Evolutionary conservation across 306 rosid genomes (phyloP).

Genomic region (Glycine tomentella): DNA sequence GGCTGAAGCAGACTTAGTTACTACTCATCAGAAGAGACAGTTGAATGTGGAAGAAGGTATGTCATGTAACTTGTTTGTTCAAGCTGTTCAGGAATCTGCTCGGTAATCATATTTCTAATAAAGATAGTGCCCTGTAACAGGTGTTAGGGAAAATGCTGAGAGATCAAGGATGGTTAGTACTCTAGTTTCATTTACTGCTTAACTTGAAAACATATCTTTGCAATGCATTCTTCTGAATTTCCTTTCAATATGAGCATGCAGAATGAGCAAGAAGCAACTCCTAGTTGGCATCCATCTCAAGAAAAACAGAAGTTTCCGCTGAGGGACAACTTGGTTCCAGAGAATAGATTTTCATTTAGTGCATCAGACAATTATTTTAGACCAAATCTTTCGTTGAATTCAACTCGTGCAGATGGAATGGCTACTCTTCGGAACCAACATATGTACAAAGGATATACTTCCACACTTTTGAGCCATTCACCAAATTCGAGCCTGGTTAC

Average conservation of each 20-base stretch:
- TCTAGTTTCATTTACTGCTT: slow-evolving; percentile 54
- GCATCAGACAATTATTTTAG: slow-evolving; percentile 53
- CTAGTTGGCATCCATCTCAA: slow-evolving; percentile 53
- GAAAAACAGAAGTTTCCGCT: slow-evolving; percentile 52
- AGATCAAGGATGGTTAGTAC: slow-evolving; percentile 58
- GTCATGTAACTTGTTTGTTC: slow-evolving; percentile 42
- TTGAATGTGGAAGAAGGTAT: slow-evolving; percentile 79
- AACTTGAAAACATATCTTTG: slow-evolving; percentile 42
- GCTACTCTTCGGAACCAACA: slow-evolving; percentile 49
- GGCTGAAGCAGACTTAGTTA: slow-evolving; percentile 58
- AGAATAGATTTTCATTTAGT: slow-evolving; percentile 55
- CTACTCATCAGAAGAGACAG: slow-evolving; percentile 58
- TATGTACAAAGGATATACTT: slow-evolving; percentile 46
- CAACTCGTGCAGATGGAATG: slow-evolving; percentile 55
- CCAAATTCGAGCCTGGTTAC: slow-evolving; percentile 41
- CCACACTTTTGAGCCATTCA: slow-evolving; percentile 47
- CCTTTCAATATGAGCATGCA: slow-evolving; percentile 49
- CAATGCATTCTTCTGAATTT: slow-evolving; percentile 49
- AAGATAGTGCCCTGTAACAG: slow-evolving; percentile 60
- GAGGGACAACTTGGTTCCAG: slow-evolving; percentile 58
- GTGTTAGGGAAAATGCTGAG: slow-evolving; percentile 52
- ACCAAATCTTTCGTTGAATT: slow-evolving; percentile 54
- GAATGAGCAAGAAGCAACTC: slow-evolving; percentile 54
- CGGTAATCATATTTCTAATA: slow-evolving; percentile 48
- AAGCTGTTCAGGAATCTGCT: slow-evolving; percentile 50